Evolutionary conservation across 169 alveolate species (phyloP).

Genomic region (Plasmodium malariae): DNA sequence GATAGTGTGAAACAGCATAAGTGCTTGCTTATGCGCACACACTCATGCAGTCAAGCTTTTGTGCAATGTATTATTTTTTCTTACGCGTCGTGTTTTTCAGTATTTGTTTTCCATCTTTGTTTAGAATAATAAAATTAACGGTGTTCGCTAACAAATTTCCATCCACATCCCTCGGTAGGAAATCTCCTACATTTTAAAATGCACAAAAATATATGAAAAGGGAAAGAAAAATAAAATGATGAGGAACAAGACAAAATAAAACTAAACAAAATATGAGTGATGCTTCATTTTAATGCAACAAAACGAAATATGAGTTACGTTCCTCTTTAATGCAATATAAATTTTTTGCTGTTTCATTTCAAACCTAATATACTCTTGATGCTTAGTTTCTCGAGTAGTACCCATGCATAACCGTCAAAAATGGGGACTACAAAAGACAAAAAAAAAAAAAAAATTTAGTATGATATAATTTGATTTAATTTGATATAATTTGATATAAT

Average conservation of each 20-base stretch:
- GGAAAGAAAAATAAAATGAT: not conserved
- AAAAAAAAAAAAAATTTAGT: conserved; percentile 12
- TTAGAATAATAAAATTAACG: conserved; percentile 32
- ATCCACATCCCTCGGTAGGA: conserved; percentile 39
- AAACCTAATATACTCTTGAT: conserved; percentile 64
- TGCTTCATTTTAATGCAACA: no score
- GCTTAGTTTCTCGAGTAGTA: conserved; percentile 48
- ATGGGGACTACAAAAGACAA: conserved; percentile 37
- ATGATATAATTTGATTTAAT: no score
- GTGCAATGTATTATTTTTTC: not conserved
- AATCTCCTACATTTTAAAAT: conserved; percentile 16
- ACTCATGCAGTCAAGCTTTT: no score
- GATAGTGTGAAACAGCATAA: not conserved
- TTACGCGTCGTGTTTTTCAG: conserved; percentile 50
- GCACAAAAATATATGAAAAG: not conserved
- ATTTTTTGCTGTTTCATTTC: not conserved
- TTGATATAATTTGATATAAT: no score
- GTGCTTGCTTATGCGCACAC: no score
- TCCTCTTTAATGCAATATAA: no score
- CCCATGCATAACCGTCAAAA: conserved; percentile 66
- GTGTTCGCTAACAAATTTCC: conserved; percentile 37
- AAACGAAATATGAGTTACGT: no score
- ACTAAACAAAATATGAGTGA: no score
- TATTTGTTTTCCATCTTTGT: conserved; percentile 42
- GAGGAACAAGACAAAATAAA: no score